Evolutionary conservation across 345 rosid genomes (phyloP), one percentile per base, ranked within the genome.

Genomic region (Eucalyptus pumila): DNA sequence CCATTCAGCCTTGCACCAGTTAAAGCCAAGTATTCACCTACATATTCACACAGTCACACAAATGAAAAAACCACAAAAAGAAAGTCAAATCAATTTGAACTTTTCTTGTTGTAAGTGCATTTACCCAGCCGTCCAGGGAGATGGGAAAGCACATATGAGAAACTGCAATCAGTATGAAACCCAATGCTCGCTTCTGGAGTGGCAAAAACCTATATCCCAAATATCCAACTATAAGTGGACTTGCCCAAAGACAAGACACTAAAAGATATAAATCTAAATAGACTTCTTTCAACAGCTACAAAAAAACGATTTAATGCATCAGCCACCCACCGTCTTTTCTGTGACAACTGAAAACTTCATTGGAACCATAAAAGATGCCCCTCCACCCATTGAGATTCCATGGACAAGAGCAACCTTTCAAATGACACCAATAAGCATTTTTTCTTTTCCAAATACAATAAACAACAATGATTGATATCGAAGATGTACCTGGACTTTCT

Each of bases 351-450:
- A 94, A 91, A 97, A 96, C 91, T 95, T 96, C 99, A 96, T 94
- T 30, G 99, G 99, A 60, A 94, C 99, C 99, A 96, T 94, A 69
- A 96, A 91, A 23, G 98, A 94, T 85, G 99, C 99, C 65, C 99
- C 99, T 85, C 99, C 99, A 45, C 99, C 99, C 98, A 97, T 97
- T n/a, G 98, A 88, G 86, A 96, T 96, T 89, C 99, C 99, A 91
- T 96, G 92, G 87, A 93, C 96, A 88, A 97, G 97, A 90, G 98
- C 93, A 85, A 97, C 97, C 99, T 96, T 92, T 88, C 62, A 88
- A 80, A 86, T 40, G 54, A 52, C 65, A 47, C 81, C 27, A 50
- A 62, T 44, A 37, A 49, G 76, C 40, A 3, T 24, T 7, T 40
- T 45, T 2, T 2, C 19, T 24, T 76, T 76, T 1, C 15, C 30